Conservation (phyloP, 1,139 yeast species). For the Arxiozyma slooffiae region DNA sequence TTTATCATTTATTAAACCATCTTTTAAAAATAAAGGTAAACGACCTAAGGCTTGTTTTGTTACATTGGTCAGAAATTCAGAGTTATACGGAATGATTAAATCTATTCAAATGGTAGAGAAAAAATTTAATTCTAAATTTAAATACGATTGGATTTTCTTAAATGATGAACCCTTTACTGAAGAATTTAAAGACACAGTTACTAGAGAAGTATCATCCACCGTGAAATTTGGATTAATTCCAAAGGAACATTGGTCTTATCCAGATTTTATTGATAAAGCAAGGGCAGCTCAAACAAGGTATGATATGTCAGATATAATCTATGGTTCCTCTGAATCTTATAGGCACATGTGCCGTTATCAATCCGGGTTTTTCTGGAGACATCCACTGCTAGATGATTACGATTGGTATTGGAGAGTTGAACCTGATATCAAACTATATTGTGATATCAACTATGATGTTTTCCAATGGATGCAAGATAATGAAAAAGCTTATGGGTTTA, state of each 20-base stretch:
- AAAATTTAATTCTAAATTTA: slow-evolving; percentile 57
- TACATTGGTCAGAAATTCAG: slow-evolving; percentile 60
- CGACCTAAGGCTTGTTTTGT: slow-evolving; percentile 57
- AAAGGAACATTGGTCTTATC: slow-evolving; percentile 46
- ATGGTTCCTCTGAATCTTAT: slow-evolving; percentile 56
- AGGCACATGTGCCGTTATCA: slow-evolving; percentile 91
- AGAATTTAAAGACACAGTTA: slow-evolving; percentile 41
- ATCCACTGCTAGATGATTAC: slow-evolving; percentile 57
- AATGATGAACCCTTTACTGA: slow-evolving; percentile 61
- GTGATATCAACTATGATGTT: slow-evolving; percentile 74
- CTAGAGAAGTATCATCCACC: slow-evolving; percentile 38
- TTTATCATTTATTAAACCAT: background rate
- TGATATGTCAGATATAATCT: slow-evolving; percentile 46
- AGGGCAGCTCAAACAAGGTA: slow-evolving; percentile 47
- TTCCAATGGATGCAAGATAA: slow-evolving; percentile 77
- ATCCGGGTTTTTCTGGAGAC: slow-evolving; percentile 83
- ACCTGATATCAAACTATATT: slow-evolving; percentile 65
- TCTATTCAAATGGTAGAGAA: slow-evolving; percentile 47
- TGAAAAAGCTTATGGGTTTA: slow-evolving; percentile 63
- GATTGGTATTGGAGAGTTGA: slow-evolving; percentile 96
- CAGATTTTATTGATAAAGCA: slow-evolving; percentile 49
- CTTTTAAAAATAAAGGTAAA: slow-evolving; percentile 11
- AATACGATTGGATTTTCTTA: slow-evolving; percentile 72
- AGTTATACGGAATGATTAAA: slow-evolving; percentile 45
- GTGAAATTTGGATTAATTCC: slow-evolving; percentile 51